phyloP scores from a whole-genome alignment of 768 basidiomycete species.

The Pleurotus ostreatus region DNA sequence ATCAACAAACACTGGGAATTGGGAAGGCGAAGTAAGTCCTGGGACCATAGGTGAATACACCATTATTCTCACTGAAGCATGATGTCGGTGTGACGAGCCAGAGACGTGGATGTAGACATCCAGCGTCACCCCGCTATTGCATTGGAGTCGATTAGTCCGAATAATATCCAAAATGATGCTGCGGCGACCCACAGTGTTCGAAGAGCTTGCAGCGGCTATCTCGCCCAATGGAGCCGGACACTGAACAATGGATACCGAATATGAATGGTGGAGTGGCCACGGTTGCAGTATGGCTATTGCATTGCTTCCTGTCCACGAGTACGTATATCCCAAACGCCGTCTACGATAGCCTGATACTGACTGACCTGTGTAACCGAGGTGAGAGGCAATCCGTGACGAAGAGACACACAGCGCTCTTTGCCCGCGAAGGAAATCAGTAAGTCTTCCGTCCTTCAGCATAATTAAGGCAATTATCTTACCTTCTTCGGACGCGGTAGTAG shows the following conservation, averaged over 20 bases:
- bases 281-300: neutral
- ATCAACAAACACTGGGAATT: too few relatives aligned
- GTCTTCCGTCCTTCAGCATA: neutral
- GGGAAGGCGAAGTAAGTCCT: too few relatives aligned
- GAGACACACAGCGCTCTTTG: too few relatives aligned
- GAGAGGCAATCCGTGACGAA: neutral
- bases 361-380: neutral
- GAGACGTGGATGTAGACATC: neutral
- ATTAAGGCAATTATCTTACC: too few relatives aligned
- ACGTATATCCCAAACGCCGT: neutral
- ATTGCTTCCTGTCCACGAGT: neutral
- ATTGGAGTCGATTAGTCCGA: too few relatives aligned
- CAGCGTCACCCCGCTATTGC: neutral
- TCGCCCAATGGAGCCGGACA: neutral
- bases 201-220: neutral
- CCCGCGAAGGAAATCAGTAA: too few relatives aligned
- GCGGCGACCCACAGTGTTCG: neutral
- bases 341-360: neutral
- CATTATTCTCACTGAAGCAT: neutral
- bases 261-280: neutral
- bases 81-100: neutral
- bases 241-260: too few relatives aligned
- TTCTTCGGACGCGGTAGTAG: too few relatives aligned
- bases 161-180: too few relatives aligned
- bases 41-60: too few relatives aligned